A percentile compares a stretch with the other conserved stretches of the same genome.
phyloP scores from a whole-genome alignment of 1,284 basidiomycete species.

The Ceratobasidium sp. region DNA sequence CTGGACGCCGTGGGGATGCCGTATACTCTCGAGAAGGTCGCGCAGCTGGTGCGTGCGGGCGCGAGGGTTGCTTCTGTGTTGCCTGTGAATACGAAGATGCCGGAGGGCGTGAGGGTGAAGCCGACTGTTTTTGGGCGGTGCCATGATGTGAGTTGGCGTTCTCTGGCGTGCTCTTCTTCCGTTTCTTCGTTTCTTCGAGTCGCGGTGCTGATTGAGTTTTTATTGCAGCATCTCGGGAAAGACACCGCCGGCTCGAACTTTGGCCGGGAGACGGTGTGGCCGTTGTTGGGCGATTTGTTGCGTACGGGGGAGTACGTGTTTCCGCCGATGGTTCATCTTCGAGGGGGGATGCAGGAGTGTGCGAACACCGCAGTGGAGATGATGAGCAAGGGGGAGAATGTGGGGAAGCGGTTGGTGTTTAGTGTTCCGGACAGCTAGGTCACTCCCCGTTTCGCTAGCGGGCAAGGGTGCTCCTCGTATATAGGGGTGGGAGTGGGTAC shows the following conservation, averaged over 20 bases:
- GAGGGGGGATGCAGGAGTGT: conserved; percentile 34
- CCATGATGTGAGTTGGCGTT: conserved; percentile 39
- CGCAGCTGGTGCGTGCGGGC: conserved; percentile 19
- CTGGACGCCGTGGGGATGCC: conserved; percentile 31
- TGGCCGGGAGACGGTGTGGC: conserved; percentile 36
- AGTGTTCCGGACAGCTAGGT: not conserved
- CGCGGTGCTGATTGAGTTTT: not conserved
- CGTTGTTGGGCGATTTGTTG: conserved; percentile 27
- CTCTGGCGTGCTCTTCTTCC: not conserved
- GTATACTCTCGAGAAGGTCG: conserved; percentile 18
- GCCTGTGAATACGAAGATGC: conserved; percentile 33
- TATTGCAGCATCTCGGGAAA: conserved; percentile 27
- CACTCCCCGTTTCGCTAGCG: too few species aligned
- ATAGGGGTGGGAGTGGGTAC: not conserved
- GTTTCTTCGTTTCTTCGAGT: not conserved
- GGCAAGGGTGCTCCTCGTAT: too few species aligned
- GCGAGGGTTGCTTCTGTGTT: conserved; percentile 20
- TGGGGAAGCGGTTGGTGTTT: conserved; percentile 38
- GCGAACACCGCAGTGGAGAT: conserved; percentile 26
- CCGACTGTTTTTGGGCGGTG: conserved; percentile 26
- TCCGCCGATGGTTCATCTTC: conserved; percentile 23
- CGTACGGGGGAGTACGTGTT: conserved; percentile 30
- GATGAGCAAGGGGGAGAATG: conserved; percentile 12
- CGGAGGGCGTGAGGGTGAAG: conserved; percentile 35
- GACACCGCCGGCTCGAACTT: conserved; percentile 9